phyloP scores from a whole-genome alignment of 1,284 basidiomycete genomes.

The Tylopilus sp. region DNA sequence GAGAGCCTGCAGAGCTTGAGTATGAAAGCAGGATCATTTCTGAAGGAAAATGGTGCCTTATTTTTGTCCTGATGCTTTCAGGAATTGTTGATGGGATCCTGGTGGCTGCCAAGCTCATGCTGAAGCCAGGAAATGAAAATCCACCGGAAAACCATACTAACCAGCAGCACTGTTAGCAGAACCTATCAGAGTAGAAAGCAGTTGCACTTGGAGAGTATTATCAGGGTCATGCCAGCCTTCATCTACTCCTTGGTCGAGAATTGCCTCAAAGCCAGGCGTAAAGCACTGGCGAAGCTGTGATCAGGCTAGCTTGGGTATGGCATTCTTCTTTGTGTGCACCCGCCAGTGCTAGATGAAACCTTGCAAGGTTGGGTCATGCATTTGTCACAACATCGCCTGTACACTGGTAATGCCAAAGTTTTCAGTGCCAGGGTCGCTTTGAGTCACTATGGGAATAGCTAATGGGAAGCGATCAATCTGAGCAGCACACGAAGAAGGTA shows the following conservation, averaged over 20 bases:
- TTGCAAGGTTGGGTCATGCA: slow-evolving; percentile 17
- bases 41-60: too few species aligned
- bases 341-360: slow-evolving; percentile 7
- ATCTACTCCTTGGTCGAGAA: background rate
- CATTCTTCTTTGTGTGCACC: slow-evolving; percentile 14
- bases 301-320: slow-evolving; percentile 15
- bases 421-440: slow-evolving; percentile 42
- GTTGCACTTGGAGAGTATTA: background rate
- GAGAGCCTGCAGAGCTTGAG: background rate
- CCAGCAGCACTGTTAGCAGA: too few species aligned
- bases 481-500: background rate
- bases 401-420: slow-evolving; percentile 42
- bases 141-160: slow-evolving; percentile 28
- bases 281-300: slow-evolving; percentile 1
- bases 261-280: background rate
- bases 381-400: slow-evolving; percentile 34
- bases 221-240: background rate
- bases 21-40: slow-evolving; percentile 4
- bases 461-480: background rate
- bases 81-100: slow-evolving; percentile 24
- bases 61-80: slow-evolving; percentile 19
- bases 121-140: slow-evolving; percentile 41
- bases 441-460: slow-evolving; percentile 29
- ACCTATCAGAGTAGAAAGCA: too few species aligned
- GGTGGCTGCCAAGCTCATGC: slow-evolving; percentile 30